These are phyloP conservation scores for Pezicula rhizophila DNA, from an alignment of 2,329 filamentous ascomycete genomes.

Conservation along the genomic window DNA sequence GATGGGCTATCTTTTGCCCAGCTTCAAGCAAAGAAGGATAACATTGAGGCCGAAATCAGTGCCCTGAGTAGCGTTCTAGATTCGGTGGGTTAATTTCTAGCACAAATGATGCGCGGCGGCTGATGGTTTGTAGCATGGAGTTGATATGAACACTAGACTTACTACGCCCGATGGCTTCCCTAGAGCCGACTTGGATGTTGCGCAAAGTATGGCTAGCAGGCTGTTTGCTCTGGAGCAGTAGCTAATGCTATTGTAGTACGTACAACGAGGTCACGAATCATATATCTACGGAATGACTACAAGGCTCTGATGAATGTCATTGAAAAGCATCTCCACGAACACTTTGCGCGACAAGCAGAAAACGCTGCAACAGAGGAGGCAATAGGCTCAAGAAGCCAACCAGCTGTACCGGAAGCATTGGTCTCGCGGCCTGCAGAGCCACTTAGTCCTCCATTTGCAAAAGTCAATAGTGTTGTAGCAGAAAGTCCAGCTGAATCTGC, in stretches of 20 bases:
- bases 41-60: constrained; percentile 78
- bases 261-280: constrained; percentile 86
- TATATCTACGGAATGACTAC: constrained; percentile 86
- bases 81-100: constrained; percentile 52
- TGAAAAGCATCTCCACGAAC: constrained; percentile 80
- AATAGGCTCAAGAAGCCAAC: constrained; percentile 13
- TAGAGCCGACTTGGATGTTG: constrained; percentile 86
- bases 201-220: constrained; percentile 62
- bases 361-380: constrained; percentile 26
- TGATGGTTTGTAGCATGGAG: constrained; percentile 62
- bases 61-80: constrained; percentile 82
- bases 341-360: constrained; percentile 67
- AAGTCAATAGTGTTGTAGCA: constrained; percentile 74
- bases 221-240: not conserved
- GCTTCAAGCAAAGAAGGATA: constrained; percentile 78
- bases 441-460: constrained; percentile 69
- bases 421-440: constrained; percentile 22
- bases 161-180: constrained; percentile 89
- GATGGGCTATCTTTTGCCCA: constrained; percentile 66
- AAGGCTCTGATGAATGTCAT: constrained; percentile 79
- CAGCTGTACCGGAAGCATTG: constrained; percentile 30
- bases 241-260: constrained; percentile 55
- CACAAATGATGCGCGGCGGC: not conserved
- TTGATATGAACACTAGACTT: constrained; percentile 85
- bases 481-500: constrained; percentile 78